Percentiles rank a stretch among this genome's conserved stretches.
Evolutionary conservation across 495 filamentous ascomycete species (phyloP).

Genomic region (Hypoxylon cercidicola): DNA sequence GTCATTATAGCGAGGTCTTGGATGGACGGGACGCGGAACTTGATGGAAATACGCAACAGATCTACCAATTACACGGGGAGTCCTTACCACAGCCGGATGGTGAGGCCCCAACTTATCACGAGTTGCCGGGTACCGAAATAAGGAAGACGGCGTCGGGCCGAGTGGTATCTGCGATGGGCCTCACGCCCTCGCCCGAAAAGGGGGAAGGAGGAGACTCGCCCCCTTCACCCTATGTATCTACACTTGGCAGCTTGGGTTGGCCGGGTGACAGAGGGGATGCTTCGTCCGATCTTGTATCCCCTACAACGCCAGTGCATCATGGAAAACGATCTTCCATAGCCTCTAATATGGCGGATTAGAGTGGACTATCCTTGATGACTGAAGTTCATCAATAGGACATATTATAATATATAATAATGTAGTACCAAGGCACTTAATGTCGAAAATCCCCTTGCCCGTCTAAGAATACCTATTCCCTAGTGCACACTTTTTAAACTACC

Average conservation of each 20-base stretch:
- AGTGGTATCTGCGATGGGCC: slow-evolving; percentile 5
- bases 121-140: slow-evolving; percentile 29
- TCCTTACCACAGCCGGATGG: neutral
- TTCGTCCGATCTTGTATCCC: slow-evolving; percentile 27
- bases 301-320: slow-evolving; percentile 22
- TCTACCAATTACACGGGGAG: slow-evolving; percentile 4
- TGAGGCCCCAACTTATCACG: slow-evolving; percentile 12
- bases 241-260: slow-evolving; percentile 24
- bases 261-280: slow-evolving; percentile 21
- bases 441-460: too few relatives aligned
- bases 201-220: slow-evolving; percentile 12
- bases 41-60: slow-evolving; percentile 25
- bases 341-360: neutral
- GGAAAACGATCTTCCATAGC: neutral
- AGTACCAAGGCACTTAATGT: too few relatives aligned
- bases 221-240: slow-evolving; percentile 31
- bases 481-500: too few relatives aligned
- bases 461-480: too few relatives aligned
- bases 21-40: slow-evolving; percentile 36
- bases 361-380: neutral
- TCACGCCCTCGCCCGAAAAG: slow-evolving; percentile 12
- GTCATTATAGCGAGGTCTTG: slow-evolving; percentile 26
- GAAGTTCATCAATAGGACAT: neutral
- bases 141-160: slow-evolving; percentile 1
- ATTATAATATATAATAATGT: too few relatives aligned